Base-by-base conservation (phyloP, 192 early-diverging fungal genomes). In the Coemansia javaensis region DNA sequence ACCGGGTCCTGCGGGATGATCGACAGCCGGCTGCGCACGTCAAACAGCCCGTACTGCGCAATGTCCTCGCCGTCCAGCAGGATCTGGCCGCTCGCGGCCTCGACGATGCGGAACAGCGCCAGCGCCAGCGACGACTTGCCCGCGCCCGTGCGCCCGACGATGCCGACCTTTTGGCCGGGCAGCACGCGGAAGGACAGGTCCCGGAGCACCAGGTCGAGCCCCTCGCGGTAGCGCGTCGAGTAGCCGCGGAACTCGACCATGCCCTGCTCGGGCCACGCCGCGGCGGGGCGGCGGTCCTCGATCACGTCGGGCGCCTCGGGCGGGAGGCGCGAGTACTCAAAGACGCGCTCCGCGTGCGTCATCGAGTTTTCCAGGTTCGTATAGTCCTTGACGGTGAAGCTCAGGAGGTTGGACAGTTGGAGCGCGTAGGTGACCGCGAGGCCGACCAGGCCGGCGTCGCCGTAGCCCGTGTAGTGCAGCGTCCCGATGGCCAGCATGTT, bases 1-100 rank as follows among this genome's bases (percentile, higher is more conserved):
- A 87, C 75, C 6, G 86, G 82, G 35, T 90, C 88, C 58, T 90
- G 88, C 28, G 88, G 88, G 42, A 90, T 89, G 37, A 89, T 86
- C 5, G 87, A 83, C 22, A 90, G 67, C 15, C 75, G 76, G 37
- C 80, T 82, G 42, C 87, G 78, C 25, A 89, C 76, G 52, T 93
- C 89, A 28, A 60, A 61, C n/a, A 94, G 60, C 0, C 89, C 91
- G 20, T 90, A 66, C 25, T 79, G 61, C 3, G 77, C 57, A 42
- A 90, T 88, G 63, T 91, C 82, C 30, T 88, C 53, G 21, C 82
- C 89, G 47, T 95, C 92, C 36, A 95, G 77, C 20, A 53, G 23
- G 33, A 95, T 91, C 31, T 66, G 62, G 7, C 90, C 90, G n/a
- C 42, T 50, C 0, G 70, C 57, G 3, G 79, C 66, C 27, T 85